A percentile compares a stretch with the other conserved stretches of the same genome.
These are phyloP conservation scores for Berkeleyomyces basicola DNA, from an alignment of 2,329 filamentous ascomycete species.

Conservation along the genomic window DNA sequence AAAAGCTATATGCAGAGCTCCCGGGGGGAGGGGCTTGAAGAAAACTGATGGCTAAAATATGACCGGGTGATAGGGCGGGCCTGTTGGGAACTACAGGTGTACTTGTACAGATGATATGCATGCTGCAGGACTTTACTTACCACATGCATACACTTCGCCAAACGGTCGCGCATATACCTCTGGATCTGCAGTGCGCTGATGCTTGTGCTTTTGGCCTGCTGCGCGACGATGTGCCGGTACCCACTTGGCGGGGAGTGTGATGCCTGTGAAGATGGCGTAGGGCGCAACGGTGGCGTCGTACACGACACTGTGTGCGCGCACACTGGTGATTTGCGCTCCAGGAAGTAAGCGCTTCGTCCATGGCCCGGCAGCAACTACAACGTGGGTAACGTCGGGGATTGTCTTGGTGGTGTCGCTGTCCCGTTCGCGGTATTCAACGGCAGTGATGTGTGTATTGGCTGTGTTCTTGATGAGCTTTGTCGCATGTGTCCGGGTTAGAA, in stretches of 20 bases:
- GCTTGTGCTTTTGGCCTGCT: conserved; percentile 34
- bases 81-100: too few relatives aligned
- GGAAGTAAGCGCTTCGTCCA: conserved; percentile 48
- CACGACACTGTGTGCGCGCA: conserved; percentile 49
- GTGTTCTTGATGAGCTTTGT: conserved; percentile 28
- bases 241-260: conserved; percentile 53
- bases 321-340: conserved; percentile 37
- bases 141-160: conserved; percentile 84
- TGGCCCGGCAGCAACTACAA: conserved; percentile 40
- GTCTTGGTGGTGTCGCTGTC: conserved; percentile 21
- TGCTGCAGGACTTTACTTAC: conserved; percentile 24
- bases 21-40: too few relatives aligned
- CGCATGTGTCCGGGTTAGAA: conserved; percentile 50
- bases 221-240: conserved; percentile 32
- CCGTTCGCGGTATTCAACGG: conserved; percentile 43
- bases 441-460: conserved; percentile 32
- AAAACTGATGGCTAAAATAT: too few relatives aligned
- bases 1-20: background rate
- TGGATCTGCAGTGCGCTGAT: conserved; percentile 53
- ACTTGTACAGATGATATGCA: too few relatives aligned
- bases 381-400: conserved; percentile 33
- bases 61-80: too few relatives aligned
- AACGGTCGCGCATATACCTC: conserved; percentile 89
- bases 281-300: conserved; percentile 49
- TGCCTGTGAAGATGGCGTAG: conserved; percentile 74